Base-by-base conservation (phyloP, 345 rosid genomes). In the Bretschneidera sinensis region DNA sequence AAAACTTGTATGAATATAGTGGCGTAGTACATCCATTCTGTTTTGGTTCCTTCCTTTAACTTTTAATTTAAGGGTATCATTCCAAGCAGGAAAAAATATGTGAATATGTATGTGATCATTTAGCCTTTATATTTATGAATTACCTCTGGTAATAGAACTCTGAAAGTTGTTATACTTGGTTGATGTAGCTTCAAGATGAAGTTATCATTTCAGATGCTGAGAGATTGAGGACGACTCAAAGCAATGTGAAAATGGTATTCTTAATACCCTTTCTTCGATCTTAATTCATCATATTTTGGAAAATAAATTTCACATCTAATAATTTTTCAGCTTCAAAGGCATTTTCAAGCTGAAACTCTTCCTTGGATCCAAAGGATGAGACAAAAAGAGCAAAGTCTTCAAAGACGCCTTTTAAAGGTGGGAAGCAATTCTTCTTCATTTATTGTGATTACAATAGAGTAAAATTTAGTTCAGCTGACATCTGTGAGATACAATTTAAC, bases 341-440 rank as follows among this genome's bases (percentile, higher is more conserved):
- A 95, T 85, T 81, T 91, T 73, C 96, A 91, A 82, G 97, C 96
- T 59, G 92, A 88, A 55, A 83, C 92, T 51, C 87, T 88, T 74
- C 97, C 96, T 21, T 77, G 88, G 86, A 91, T 86, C 48, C 78
- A 95, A 65, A 88, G 95, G 67, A 75, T 91, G 84, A 86, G 91
- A 71, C 95, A 83, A 60, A 95, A 88, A 58, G 99, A 91, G 78
- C 96, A 91, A 66, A 81, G 85, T 66, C 95, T 95, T 76, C 96
- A 95, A 77, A 82, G 97, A 73, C 95, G 91, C 62, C 88, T 88
- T 65, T 75, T 91, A 70, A 85, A 87, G 95, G 99, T 95, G 25
- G 59, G 78, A 63, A 34, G 58, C 48, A 24, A 31, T 2, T 48
- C 20, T 17, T 2, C 22, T 48, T 11, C 1, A 5, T 48, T 48